These are phyloP conservation scores for Hevea brasiliensis DNA, from an alignment of 345 rosid species.

Conservation along the genomic window DNA sequence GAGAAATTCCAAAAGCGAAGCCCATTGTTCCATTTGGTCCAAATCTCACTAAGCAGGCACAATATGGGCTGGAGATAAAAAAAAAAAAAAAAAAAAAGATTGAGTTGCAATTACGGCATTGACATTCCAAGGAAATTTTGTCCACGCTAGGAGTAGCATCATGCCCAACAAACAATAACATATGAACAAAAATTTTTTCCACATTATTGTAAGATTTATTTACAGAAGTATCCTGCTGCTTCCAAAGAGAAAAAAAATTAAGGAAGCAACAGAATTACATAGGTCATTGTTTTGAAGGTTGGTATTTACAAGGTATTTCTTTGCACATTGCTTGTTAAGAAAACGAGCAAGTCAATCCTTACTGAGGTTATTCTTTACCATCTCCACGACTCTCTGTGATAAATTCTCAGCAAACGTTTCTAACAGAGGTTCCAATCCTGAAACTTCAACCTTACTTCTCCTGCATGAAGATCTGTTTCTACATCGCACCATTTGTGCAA, in stretches of 20 bases:
- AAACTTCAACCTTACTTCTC: constrained; percentile 15
- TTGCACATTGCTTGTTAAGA: not conserved
- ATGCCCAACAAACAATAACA: no score
- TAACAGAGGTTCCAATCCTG: constrained; percentile 21
- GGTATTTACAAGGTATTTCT: not conserved
- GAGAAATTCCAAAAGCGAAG: no score
- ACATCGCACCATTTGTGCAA: constrained; percentile 33
- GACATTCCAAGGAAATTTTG: no score
- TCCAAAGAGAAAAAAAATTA: not conserved
- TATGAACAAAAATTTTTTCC: no score
- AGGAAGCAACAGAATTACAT: not conserved
- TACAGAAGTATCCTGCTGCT: not conserved
- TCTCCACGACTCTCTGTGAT: constrained; percentile 25
- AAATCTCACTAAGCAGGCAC: no score
- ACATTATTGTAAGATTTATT: not conserved
- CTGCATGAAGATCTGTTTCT: constrained; percentile 13
- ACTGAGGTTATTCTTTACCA: constrained; percentile 20
- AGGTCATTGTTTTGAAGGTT: no score
- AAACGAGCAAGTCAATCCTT: constrained; percentile 4
- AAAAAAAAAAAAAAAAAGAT: no score
- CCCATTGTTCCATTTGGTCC: no score
- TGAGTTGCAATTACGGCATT: no score
- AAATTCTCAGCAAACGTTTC: constrained; percentile 25
- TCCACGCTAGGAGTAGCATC: no score
- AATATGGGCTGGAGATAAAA: no score